Evolutionary conservation across 2,329 filamentous ascomycete species (phyloP), one percentile per base, ranked within the genome.

Genomic region (Plectosphaerella sp.): DNA sequence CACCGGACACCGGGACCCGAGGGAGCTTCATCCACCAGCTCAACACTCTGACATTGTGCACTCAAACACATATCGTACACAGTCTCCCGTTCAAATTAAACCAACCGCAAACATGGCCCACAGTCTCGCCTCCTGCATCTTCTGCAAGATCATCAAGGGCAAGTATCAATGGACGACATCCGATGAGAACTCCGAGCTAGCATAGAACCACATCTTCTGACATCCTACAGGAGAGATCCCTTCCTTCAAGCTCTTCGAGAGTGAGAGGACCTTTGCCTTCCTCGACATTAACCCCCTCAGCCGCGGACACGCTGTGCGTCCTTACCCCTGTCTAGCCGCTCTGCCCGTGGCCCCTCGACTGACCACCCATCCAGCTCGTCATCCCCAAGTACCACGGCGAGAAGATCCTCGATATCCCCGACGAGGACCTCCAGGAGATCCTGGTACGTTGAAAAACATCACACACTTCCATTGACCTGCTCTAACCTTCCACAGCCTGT

Each of bases 141-240:
- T 99, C 77, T 99, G 94, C 81, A 96, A 91, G 72, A 97, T 99
- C 68, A 88, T 99, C 77, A 95, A 96, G 82, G 93, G 93, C 78
- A 65, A 55, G 64, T 59, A 43, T 28, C 41, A 20, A 12, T 18
- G 41, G 16, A 12, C 41, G 4, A 46, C 42, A 37, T 46, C 48
- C 46, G 20, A 18, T 48, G 49, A 20, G 41, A 43, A 5, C 16
- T 18, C 16, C 37, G 14, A 10, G 5, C 10, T 14, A 16, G 9
- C 39, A 37, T 36, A 20, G 39, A 15, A 49, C 45, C 24, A 45
- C 18, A 28, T 28, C 12, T 22, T 25, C 24, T 24, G 47, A 18
- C 28, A 28, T 36, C 14, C 35, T 15, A 25, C 62, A 97, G 92
- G 92, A 59, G 93, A 97, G 56, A 97, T 99, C 69, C 94, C 94